Percentiles rank a stretch among this genome's conserved stretches.
Conservation (phyloP, 1,284 basidiomycete genomes). For the Inonotus hispidus region DNA sequence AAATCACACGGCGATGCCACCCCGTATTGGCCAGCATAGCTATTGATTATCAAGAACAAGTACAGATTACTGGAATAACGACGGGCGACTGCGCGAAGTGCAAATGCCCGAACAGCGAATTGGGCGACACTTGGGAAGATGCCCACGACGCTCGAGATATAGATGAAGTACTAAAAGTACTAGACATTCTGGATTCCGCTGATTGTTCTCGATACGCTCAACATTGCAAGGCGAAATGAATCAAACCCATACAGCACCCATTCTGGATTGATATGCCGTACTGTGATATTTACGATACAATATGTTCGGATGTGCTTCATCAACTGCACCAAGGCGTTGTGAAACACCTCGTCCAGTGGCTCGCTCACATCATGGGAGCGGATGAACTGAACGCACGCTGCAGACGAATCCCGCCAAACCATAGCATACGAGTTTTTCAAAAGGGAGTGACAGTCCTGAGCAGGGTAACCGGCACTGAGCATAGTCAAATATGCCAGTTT, state of each 20-base stretch:
- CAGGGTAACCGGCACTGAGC: constrained; percentile 23
- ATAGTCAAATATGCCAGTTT: constrained; percentile 23
- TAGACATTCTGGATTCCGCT: neutral
- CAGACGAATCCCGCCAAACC: constrained; percentile 19
- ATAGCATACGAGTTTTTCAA: constrained; percentile 24
- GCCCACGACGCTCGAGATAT: constrained; percentile 9
- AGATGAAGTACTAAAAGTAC: neutral
- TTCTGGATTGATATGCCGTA: constrained; percentile 23
- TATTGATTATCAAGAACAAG: constrained; percentile 26
- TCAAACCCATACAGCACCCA: constrained; percentile 10
- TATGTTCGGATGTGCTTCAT: constrained; percentile 31
- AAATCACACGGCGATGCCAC: constrained; percentile 17
- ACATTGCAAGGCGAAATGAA: neutral
- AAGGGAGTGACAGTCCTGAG: constrained; percentile 24
- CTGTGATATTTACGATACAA: constrained; percentile 21
- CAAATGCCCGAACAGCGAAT: neutral
- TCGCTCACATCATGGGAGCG: constrained; percentile 15
- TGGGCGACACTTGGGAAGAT: neutral
- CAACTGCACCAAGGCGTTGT: constrained; percentile 30
- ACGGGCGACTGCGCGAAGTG: constrained; percentile 16
- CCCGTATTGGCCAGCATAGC: constrained; percentile 24
- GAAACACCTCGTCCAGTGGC: constrained; percentile 27
- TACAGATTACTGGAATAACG: constrained; percentile 16
- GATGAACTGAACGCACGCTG: constrained; percentile 24
- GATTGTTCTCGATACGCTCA: neutral